Evolutionary conservation across 2,329 filamentous ascomycete genomes (phyloP).

Genomic region (Botryotinia globosa): DNA sequence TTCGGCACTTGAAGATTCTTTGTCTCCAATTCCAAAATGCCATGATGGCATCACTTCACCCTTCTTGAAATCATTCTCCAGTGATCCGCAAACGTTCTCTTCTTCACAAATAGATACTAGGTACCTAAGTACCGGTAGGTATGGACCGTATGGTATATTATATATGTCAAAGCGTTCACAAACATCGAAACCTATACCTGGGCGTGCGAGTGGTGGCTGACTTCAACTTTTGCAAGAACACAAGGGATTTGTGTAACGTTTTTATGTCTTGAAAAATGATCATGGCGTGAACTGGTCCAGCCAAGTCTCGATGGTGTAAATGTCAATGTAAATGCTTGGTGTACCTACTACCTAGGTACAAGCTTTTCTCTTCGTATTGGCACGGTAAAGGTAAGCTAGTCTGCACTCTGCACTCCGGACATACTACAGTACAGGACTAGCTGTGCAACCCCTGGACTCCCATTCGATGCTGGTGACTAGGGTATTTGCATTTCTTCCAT

Average conservation of each 20-base stretch:
- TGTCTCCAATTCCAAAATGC: neutral
- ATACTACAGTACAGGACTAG: neutral
- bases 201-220: neutral
- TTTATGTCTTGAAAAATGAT: neutral
- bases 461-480: neutral
- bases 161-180: neutral
- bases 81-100: neutral
- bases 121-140: too few relatives aligned
- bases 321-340: neutral
- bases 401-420: neutral
- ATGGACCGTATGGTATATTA: too few relatives aligned
- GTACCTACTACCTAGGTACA: neutral
- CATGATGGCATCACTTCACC: neutral
- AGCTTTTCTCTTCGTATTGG: neutral
- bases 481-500: conserved; percentile 1
- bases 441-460: neutral
- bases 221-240: neutral
- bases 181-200: neutral
- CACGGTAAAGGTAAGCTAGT: neutral
- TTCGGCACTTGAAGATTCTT: neutral
- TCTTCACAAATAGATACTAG: neutral
- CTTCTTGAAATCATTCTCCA: too few relatives aligned
- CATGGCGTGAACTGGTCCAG: neutral
- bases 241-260: neutral
- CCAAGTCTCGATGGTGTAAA: neutral